These are phyloP conservation scores for Colletotrichum tropicicola DNA, from an alignment of 2,329 filamentous ascomycete species.

Conservation along the genomic window DNA sequence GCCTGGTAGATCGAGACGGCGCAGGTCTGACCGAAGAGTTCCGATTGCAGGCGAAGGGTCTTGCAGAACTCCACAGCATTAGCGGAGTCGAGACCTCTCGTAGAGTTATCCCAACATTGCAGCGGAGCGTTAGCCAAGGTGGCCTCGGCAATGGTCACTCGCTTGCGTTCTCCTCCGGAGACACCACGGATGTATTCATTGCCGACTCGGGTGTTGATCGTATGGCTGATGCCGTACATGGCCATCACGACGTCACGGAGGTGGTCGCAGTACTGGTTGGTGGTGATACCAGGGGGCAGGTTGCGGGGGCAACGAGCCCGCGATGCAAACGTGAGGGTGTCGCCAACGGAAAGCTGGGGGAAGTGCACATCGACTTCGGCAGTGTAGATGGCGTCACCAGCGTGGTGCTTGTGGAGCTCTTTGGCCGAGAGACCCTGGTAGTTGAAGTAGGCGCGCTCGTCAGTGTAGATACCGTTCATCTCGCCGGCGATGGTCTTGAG, in stretches of 20 bases:
- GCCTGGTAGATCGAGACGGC: conserved; percentile 66
- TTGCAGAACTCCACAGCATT: conserved; percentile 35
- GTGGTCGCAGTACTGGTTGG: conserved; percentile 52
- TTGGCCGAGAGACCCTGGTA: conserved; percentile 27
- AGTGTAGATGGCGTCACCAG: conserved; percentile 73
- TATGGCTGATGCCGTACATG: conserved; percentile 63
- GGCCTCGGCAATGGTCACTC: conserved; percentile 48
- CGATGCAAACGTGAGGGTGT: conserved; percentile 69
- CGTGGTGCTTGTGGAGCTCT: conserved; percentile 30
- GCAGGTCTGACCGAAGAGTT: conserved; percentile 36
- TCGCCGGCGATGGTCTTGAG: conserved; percentile 73
- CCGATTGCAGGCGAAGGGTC: conserved; percentile 38
- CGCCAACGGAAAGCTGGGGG: conserved; percentile 65
- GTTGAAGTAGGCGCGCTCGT: conserved; percentile 27
- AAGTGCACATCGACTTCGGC: conserved; percentile 73
- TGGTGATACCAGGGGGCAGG: conserved; percentile 54
- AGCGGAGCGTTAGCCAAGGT: conserved; percentile 38
- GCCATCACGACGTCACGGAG: conserved; percentile 64
- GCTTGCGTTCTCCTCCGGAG: conserved; percentile 60
- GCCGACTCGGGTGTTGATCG: conserved; percentile 62
- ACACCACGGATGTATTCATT: conserved; percentile 65
- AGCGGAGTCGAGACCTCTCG: conserved; percentile 51
- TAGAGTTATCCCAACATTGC: conserved; percentile 55
- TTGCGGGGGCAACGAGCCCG: conserved; percentile 58
- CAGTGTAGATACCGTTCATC: conserved; percentile 64